Evolutionary conservation across 1,284 basidiomycete species (phyloP).

Genomic region (Cryptococcus maquisensis): DNA sequence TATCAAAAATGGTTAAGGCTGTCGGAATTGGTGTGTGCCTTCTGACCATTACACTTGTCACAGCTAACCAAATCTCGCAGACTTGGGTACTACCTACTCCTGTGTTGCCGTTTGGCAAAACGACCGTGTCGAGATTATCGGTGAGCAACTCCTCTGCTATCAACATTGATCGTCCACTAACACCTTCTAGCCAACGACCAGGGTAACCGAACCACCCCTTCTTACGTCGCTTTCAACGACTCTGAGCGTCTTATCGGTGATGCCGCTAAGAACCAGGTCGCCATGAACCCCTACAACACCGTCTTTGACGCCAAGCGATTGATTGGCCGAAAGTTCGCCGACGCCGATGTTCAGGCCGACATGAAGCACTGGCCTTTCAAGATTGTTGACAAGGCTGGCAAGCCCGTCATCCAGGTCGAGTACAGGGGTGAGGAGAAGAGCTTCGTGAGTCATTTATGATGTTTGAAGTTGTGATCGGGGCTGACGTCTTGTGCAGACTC

Average conservation of each 20-base stretch:
- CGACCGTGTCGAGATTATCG: constrained; percentile 95
- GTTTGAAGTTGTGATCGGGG: not conserved
- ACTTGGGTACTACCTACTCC: constrained; percentile 52
- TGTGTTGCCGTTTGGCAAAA: constrained; percentile 97
- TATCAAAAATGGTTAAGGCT: constrained; percentile 59
- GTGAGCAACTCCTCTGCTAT: constrained; percentile 19
- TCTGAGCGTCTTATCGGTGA: constrained; percentile 98
- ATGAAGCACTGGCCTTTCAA: constrained; percentile 68
- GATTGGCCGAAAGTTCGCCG: constrained; percentile 90
- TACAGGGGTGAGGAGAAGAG: constrained; percentile 60
- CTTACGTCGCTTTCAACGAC: constrained; percentile 96
- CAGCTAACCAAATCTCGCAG: constrained; percentile 10
- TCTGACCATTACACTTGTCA: not conserved
- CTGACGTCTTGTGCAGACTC: constrained; percentile 57
- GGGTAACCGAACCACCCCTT: constrained; percentile 98
- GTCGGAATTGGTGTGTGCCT: constrained; percentile 64
- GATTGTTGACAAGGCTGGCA: constrained; percentile 58
- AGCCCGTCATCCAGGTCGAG: constrained; percentile 58
- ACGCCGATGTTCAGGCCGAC: constrained; percentile 61
- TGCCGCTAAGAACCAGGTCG: constrained; percentile 96
- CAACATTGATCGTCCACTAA: constrained; percentile 1
- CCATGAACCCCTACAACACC: constrained; percentile 94
- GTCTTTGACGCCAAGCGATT: constrained; percentile 97
- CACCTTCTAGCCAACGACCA: constrained; percentile 56
- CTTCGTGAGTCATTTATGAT: constrained; percentile 46